Conservation (phyloP, 352 stramenopile genomes). For the Thalassiosira ordinaria region DNA sequence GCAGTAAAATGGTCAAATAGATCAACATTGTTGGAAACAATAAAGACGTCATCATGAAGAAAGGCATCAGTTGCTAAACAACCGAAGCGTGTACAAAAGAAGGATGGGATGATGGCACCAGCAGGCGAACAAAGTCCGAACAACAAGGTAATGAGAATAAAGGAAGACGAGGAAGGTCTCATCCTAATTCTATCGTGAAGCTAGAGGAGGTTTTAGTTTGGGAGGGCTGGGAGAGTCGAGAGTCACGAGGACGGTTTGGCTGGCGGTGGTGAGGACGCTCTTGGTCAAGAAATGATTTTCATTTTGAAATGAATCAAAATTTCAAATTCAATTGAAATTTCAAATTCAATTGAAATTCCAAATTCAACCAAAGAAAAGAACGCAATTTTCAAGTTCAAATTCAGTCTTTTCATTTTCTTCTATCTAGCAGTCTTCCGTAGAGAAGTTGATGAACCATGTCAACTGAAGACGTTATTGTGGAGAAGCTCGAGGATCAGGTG, state of each 20-base stretch:
- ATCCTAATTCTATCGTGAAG: no score
- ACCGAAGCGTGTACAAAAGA: neutral
- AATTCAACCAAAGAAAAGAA: neutral
- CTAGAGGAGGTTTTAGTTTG: no score
- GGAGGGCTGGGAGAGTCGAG: no score
- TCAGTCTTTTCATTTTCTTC: no score
- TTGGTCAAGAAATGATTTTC: no score
- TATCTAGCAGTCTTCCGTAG: no score
- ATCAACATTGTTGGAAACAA: conserved; percentile 4
- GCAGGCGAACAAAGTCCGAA: neutral
- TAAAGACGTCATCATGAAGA: neutral
- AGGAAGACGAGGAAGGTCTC: no score
- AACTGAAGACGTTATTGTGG: neutral
- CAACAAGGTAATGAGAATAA: neutral
- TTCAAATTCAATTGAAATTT: neutral
- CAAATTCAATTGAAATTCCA: neutral
- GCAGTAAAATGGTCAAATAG: neutral
- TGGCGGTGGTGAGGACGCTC: neutral
- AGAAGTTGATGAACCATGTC: conserved; percentile 19
- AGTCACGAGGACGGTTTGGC: no score
- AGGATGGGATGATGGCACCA: neutral
- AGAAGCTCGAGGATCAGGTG: neutral
- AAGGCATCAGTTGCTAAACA: neutral
- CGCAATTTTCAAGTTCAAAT: no score
- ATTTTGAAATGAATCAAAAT: no score